phyloP scores from a whole-genome alignment of 257 asterid species.

The Nicotiana otophora region DNA sequence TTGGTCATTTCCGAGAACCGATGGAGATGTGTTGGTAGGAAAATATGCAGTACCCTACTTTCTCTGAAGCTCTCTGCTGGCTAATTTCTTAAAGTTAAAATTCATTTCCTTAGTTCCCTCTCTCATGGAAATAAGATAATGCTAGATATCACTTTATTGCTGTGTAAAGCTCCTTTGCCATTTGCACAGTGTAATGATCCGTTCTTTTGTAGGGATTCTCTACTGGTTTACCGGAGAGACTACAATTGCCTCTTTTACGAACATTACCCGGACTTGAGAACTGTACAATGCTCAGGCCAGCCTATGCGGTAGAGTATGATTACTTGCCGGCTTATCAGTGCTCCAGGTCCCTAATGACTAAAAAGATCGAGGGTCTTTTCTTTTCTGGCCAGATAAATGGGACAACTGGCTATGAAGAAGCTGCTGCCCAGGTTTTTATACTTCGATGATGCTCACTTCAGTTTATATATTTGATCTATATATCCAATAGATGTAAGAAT shows the following conservation, averaged over 20 bases:
- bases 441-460: neutral
- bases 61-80: neutral
- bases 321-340: constrained; percentile 98
- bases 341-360: constrained; percentile 91
- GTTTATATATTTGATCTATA: neutral
- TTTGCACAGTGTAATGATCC: neutral
- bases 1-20: neutral
- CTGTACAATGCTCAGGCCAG: constrained; percentile 98
- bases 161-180: neutral
- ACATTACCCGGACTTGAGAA: constrained; percentile 95
- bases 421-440: constrained; percentile 90
- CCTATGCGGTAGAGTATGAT: constrained; percentile 97
- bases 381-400: constrained; percentile 99
- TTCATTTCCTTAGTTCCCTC: neutral
- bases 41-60: neutral
- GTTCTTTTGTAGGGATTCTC: constrained; percentile 74
- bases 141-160: neutral
- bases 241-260: constrained; percentile 89
- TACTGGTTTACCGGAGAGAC: constrained; percentile 94
- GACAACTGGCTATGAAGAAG: constrained; percentile 98
- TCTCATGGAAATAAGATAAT: neutral
- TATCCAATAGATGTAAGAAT: neutral
- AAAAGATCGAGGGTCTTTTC: constrained; percentile 87
- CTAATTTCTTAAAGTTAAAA: neutral
- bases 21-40: neutral